Evolutionary conservation across 2,329 filamentous ascomycete species (phyloP), one percentile per base, ranked within the genome.

Genomic region (Aspergillus bombycis): DNA sequence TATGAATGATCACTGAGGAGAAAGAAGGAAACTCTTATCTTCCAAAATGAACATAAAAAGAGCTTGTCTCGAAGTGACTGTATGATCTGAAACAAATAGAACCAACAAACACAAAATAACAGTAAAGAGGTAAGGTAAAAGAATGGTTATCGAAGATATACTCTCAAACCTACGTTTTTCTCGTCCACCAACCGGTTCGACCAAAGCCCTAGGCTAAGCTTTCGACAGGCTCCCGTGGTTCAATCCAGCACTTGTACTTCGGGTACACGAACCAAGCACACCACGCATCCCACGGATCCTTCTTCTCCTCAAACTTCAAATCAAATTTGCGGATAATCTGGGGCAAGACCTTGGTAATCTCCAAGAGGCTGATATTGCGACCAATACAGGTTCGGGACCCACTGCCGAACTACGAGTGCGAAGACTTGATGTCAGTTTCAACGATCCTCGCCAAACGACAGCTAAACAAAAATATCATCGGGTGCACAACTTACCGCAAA

Each of bases 321-420:
- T 59, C 57, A 59, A 59, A 59, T 16, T 46, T 45, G 16, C 57
- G 28, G 23, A 59, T 9, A 14, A 59, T 34, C 30, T 59, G 28
- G 11, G 92, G 92, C 28, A 90, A 83, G 43, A 74, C 55, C 61
- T 75, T 75, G 11, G 67, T 70, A 56, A 75, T 73, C 55, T 75
- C 71, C 48, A 74, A 52, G 21, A 68, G 65, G 9, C 65, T 68
- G 36, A 75, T 71, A 56, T 61, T 65, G 41, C 65, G 66, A 2
- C 66, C 66, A 6, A 68, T 63, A 19, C 66, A 68, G 10, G 58
- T 82, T 75, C 12, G 76, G 66, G 57, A 28, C 1, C 57, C 57
- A 12, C 41, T 23, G 5, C 57, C 57, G 14, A 59, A 59, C 56
- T 58, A 19, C 4, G 6, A 21, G 11, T 3, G 28, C 12, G 5